Conservation (phyloP, 2,329 filamentous ascomycete species). For the Chalara sp. region DNA sequence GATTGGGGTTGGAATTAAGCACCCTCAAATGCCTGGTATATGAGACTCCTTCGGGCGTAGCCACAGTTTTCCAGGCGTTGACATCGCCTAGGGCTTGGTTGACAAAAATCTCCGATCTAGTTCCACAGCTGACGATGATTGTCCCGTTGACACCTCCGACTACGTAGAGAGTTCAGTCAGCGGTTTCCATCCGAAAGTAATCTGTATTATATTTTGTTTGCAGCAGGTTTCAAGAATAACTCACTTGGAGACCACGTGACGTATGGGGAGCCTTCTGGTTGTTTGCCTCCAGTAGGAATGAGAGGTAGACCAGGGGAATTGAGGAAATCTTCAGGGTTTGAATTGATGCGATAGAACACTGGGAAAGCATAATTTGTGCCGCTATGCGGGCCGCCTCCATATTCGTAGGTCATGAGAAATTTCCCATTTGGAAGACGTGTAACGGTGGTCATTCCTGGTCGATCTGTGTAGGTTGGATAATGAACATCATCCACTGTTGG, state of each 20-base stretch:
- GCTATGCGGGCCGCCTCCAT: constrained; percentile 19
- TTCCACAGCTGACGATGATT: constrained; percentile 22
- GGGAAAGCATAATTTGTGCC: constrained; percentile 21
- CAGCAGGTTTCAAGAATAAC: no score
- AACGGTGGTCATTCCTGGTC: constrained; percentile 63
- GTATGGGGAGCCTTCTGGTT: constrained; percentile 24
- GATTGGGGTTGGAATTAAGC: constrained; percentile 18
- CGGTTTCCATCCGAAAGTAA: no score
- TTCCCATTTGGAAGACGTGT: constrained; percentile 44
- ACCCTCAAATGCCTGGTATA: constrained; percentile 26
- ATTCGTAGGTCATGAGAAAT: constrained; percentile 59
- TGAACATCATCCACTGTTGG: constrained; percentile 54
- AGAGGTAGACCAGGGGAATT: constrained; percentile 15
- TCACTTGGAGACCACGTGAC: constrained; percentile 19
- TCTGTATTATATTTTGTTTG: no score
- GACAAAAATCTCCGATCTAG: constrained; percentile 20
- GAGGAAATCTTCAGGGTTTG: constrained; percentile 24
- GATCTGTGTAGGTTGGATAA: constrained; percentile 53
- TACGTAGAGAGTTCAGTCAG: no score
- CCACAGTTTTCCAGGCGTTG: constrained; percentile 20
- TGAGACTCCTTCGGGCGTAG: constrained; percentile 19
- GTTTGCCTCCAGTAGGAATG: constrained; percentile 17
- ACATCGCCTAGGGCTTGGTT: constrained; percentile 22
- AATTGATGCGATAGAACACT: constrained; percentile 26
- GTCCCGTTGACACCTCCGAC: constrained; percentile 24